These are phyloP conservation scores for Urostyla sp. DNA, from an alignment of 73 alveolate species.

Conservation along the genomic window DNA sequence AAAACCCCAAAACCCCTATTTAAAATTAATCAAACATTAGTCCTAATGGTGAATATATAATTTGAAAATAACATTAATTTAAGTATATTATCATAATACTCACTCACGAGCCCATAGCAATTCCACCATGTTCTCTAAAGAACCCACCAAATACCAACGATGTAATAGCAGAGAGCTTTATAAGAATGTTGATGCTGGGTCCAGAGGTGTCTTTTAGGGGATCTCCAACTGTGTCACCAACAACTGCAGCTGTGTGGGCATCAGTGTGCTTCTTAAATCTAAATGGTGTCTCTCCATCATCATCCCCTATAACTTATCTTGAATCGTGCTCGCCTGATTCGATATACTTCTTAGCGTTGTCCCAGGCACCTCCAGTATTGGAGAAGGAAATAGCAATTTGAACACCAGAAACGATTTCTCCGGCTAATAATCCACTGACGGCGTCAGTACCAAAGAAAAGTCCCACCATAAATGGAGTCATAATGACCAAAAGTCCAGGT, in stretches of 20 bases:
- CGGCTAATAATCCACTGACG: conserved; percentile 92
- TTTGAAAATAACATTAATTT: too few relatives aligned
- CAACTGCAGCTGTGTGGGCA: conserved; percentile 77
- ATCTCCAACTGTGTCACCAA: conserved; percentile 95
- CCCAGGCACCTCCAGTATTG: conserved; percentile 98
- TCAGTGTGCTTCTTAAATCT: conserved; percentile 70
- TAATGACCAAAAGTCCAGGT: conserved; percentile 90
- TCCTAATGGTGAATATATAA: too few relatives aligned
- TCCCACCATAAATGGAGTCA: conserved; percentile 86
- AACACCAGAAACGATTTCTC: conserved; percentile 90
- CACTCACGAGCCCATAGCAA: too few relatives aligned
- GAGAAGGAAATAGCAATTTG: conserved; percentile 90
- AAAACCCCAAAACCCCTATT: too few relatives aligned
- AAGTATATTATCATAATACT: too few relatives aligned
- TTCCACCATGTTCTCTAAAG: conserved; percentile 37
- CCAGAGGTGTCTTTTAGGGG: conserved; percentile 94
- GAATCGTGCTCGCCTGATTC: conserved; percentile 70
- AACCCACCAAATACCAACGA: conserved; percentile 84
- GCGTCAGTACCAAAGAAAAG: conserved; percentile 89
- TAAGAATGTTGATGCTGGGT: conserved; percentile 82
- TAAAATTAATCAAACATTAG: too few relatives aligned
- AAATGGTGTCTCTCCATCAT: conserved; percentile 42
- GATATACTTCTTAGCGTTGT: conserved; percentile 92
- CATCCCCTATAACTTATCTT: conserved; percentile 26
- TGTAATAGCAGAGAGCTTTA: conserved; percentile 84